Base-by-base conservation (phyloP, 176 grass and related monocot species). In the Saccharum officinarum region DNA sequence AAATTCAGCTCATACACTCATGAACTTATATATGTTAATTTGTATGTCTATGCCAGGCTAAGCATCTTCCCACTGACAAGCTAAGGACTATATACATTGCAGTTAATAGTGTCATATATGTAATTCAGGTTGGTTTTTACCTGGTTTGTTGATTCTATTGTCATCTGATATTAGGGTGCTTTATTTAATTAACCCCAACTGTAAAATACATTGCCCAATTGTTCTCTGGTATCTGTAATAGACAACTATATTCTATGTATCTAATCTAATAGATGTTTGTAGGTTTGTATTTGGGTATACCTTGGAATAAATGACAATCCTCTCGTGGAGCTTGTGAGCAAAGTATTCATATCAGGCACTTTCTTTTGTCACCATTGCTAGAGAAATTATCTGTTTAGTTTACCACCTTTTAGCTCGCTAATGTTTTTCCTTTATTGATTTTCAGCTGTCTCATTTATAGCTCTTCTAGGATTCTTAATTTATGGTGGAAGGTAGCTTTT, bases 261-360 rank as follows among this genome's bases (percentile, higher is more conserved):
- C 3, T 36, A 28, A 36, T 36, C 46, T 83, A 79, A 65, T 46
- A 37, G 71, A 62, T 37, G 10, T 80, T 14, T 34, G 63, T 76
- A 97, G 95, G 64, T 95, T 82, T 87, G 81, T 77, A 95, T 97
- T 84, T 97, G 95, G 95, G 52, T 91, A 81, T 97, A 91, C 67
- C 88, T 97, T 66, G 88, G 83, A 69, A 89, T 91, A 81, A 49
- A 90, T 50, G 79, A 93, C 74, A 95, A 73, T 78, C 62, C 83
- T 79, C 70, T 87, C 23, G 37, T 92, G 8, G 95, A 92, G 78
- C 71, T 82, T 73, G 71, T 84, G 63, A 86, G 92, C 80, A 94
- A 91, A 83, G 39, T 93, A 68, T 97, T 97, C 66, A 86, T 97
- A 87, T 90, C 92, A 88, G 88, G 95, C 94, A 94, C 22, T 28